Evolutionary conservation across 768 basidiomycete genomes (phyloP), one percentile per base, ranked within the genome.

Genomic region (Naematelia aurantialba): DNA sequence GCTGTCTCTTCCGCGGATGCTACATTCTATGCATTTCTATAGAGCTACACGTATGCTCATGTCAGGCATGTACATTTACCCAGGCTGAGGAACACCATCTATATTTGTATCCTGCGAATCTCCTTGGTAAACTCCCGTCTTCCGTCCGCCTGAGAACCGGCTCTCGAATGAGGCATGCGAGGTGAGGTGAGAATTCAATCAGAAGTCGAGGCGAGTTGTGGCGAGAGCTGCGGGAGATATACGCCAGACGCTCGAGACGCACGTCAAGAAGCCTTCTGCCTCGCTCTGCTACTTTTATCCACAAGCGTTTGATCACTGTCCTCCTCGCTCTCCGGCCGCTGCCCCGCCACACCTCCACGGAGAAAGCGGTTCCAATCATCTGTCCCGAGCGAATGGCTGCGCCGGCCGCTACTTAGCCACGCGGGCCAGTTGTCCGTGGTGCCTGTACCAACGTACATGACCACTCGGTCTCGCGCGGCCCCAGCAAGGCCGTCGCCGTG

Each of bases 401-500:
- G 8, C 8, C 34, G 34, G 34, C 34, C 34, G 17, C 34, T 39
- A 17, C 34, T 39, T 39, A 39, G 34, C 34, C 34, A 39, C 34
- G 34, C 34, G 17, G 34, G 22, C 62, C 62, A 72, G 12, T 65
- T 65, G 19, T 46, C 31, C 0, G 66, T 69, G n/a, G 59, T 53
- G 22, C 72, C 74, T 14, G 72, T 70, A 19, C 68, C 63, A 1
- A 64, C 63, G 34, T 67, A 76, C 54, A 59, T 67, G 19, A 72
- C 62, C 8, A 76, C 69, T 52, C 71, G 14, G 46, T 69, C 68
- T 25, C 68, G 50, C 1, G 69, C 44, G 5, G 55, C 45, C 10
- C 76, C 76, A 11, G 60, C 42, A 8, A 77, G 60, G 17, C 76
- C 76, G 56, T 77, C 76, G 5, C 72, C 72, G 51, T 77, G 76